Base-by-base conservation (phyloP, 2,329 filamentous ascomycete species). In the Fulvia fulva region DNA sequence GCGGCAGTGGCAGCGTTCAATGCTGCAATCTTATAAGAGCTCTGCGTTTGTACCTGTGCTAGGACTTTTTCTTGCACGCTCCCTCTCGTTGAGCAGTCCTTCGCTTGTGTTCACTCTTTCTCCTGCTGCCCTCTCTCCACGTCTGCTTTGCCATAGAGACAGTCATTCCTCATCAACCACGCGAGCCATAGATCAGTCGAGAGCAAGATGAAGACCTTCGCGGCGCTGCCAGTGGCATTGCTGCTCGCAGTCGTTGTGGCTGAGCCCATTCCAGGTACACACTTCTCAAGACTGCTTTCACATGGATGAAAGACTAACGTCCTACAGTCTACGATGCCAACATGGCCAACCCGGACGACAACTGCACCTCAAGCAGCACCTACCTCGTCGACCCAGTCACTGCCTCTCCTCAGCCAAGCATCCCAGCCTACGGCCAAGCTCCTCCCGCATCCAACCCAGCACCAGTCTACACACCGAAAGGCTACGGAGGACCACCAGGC, bases 391-490 rank as follows among this genome's bases (percentile, higher is more conserved):
- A 49, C 22, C 44, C 37, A 53, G 30, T 32, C 46, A 32, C 50
- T 32, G 44, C 41, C 23, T n/a, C 37, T 7, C 37, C 14, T 7
- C 14, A 41, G 37, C 37, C 37, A n/a, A 41, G 4, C 50, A 28
- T 28, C n/a, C 57, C 57, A 45, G 53, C 9, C 32, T 56, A 56
- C 30, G 43, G 50, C 14, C 37, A 41, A 12, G 57, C 60, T 46
- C 58, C 56, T 4, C 46, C 41, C 9, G 44, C 44, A n/a, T 41
- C n/a, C 37, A 41, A 47, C 25, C 25, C 45, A 41, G 46, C 25
- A 22, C 9, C 53, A 21, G 26, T 49, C 41, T 60, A 60, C 50
- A 30, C 23, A 19, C 49, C 49, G 19, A 53, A 54, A 34, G 46
- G 19, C n/a, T 55, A 58, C 26, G 51, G 51, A 4, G 47, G 55